Percentiles rank a stretch among this genome's conserved stretches.
Conservation (phyloP, 441 rosid genomes). For the Metrosideros polymorpha region DNA sequence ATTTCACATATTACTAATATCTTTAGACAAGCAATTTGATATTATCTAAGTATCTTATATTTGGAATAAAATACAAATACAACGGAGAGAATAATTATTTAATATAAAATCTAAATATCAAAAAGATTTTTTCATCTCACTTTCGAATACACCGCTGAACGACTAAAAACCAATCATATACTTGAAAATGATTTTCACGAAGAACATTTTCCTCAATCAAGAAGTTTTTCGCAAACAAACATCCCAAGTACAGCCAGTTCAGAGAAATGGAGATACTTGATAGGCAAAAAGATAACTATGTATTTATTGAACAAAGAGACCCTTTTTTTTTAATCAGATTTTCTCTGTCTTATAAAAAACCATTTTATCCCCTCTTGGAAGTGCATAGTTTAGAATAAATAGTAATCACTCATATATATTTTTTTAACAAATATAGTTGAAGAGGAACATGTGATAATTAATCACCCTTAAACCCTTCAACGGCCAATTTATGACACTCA, state of each 20-base stretch:
- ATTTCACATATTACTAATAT: background rate
- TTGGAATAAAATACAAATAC: background rate
- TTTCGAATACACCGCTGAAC: background rate
- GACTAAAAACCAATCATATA: background rate
- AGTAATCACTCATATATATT: background rate
- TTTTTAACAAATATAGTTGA: background rate
- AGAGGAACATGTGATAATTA: background rate
- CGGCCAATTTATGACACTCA: background rate
- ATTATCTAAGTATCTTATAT: background rate
- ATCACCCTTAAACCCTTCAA: background rate
- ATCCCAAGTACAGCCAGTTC: background rate
- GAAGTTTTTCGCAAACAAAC: background rate
- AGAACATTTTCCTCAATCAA: background rate
- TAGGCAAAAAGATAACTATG: background rate
- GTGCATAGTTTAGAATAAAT: background rate
- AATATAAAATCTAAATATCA: background rate
- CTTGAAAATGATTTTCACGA: background rate
- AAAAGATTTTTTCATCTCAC: too few relatives aligned
- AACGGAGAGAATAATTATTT: background rate
- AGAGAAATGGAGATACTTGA: background rate
- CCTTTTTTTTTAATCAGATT: background rate
- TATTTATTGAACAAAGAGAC: background rate
- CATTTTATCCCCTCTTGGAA: background rate
- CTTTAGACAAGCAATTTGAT: background rate
- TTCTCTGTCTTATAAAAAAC: background rate